These are phyloP conservation scores for Schoenoplectus tabernaemontani DNA, from an alignment of 202 grass and related monocot species.

Conservation along the genomic window DNA sequence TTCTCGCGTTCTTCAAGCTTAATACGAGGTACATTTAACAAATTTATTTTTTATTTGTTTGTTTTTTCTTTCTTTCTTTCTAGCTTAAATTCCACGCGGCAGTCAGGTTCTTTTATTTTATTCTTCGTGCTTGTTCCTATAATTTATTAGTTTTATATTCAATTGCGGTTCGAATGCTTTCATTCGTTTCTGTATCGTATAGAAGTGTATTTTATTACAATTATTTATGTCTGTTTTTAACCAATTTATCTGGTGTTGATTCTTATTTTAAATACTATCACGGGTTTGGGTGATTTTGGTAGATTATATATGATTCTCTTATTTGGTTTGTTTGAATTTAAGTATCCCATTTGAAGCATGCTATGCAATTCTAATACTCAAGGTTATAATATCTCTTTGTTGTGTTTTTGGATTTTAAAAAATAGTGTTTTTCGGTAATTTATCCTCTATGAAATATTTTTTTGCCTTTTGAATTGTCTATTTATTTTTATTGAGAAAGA, in stretches of 20 bases:
- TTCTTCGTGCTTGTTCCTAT: background rate
- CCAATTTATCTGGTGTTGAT: background rate
- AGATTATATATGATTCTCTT: background rate
- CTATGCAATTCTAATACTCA: background rate
- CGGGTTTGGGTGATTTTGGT: background rate
- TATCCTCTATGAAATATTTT: too few species aligned
- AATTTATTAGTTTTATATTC: background rate
- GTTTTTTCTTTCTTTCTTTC: background rate
- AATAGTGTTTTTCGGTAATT: too few species aligned
- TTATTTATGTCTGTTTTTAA: background rate
- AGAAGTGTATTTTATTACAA: background rate
- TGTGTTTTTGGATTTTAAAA: too few species aligned
- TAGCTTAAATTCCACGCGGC: too few species aligned
- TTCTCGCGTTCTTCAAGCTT: background rate
- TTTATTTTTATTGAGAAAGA: too few species aligned
- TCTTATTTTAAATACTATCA: background rate
- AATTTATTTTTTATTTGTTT: background rate
- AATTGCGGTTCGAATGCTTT: background rate
- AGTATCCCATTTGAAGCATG: background rate
- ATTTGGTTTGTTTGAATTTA: background rate
- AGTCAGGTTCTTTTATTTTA: background rate
- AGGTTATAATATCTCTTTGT: background rate
- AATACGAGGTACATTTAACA: background rate
- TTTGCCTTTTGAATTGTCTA: too few species aligned
- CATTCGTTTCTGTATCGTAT: background rate